Conservation (phyloP, 2,329 filamentous ascomycete species). For the Exophiala calicioides region DNA sequence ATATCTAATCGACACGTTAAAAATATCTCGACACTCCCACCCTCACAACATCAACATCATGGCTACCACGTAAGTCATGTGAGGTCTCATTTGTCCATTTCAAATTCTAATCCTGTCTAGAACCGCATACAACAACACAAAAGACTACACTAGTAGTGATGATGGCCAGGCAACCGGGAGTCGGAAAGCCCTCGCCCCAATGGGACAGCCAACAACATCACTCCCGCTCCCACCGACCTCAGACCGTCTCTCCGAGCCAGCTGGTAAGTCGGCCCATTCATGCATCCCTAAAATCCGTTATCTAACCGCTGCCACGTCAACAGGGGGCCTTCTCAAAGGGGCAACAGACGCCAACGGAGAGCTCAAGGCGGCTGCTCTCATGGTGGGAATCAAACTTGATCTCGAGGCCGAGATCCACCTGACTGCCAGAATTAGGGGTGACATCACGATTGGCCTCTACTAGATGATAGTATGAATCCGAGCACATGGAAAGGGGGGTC, state of each 20-base stretch:
- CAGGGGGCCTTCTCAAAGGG: conserved; percentile 55
- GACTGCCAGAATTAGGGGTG: conserved; percentile 61
- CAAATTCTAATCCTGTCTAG: not conserved
- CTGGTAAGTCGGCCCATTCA: conserved; percentile 29
- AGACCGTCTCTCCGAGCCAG: conserved; percentile 42
- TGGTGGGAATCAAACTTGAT: conserved; percentile 65
- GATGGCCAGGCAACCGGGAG: conserved; percentile 43
- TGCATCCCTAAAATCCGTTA: not conserved
- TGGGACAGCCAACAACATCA: conserved; percentile 11
- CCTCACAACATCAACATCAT: conserved; percentile 30
- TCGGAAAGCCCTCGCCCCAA: conserved; percentile 23
- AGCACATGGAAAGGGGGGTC: too few species aligned
- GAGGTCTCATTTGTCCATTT: not conserved
- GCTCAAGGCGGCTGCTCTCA: conserved; percentile 58
- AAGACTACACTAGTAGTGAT: conserved; percentile 42
- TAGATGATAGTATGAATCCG: conserved; percentile 34
- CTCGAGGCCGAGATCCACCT: conserved; percentile 64
- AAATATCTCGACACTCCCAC: conserved; percentile 3
- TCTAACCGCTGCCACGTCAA: not conserved
- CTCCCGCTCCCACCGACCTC: conserved; percentile 41
- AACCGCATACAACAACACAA: conserved; percentile 27
- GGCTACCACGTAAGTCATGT: conserved; percentile 32
- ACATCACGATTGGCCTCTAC: conserved; percentile 62
- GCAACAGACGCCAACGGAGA: conserved; percentile 55
- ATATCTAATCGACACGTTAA: not conserved